Conservation (phyloP, 768 basidiomycete genomes). For the Mycena olivaceomarginata region DNA sequence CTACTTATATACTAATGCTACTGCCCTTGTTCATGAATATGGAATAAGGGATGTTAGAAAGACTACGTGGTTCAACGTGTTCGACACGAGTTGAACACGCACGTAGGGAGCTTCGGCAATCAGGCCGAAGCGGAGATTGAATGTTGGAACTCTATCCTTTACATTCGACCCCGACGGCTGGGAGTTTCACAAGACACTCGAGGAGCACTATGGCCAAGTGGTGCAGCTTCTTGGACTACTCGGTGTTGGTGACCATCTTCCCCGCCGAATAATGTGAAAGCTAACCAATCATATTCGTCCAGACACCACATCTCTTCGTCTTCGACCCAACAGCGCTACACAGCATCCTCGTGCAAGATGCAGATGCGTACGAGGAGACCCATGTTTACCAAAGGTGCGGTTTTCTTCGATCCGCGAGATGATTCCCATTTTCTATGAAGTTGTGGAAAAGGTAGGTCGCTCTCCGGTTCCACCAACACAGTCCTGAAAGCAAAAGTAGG, state of each 20-base stretch:
- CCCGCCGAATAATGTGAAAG: too few relatives aligned
- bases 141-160: too few relatives aligned
- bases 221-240: constrained; percentile 15
- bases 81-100: too few relatives aligned
- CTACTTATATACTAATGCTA: too few relatives aligned
- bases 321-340: constrained; percentile 28
- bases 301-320: constrained; percentile 11
- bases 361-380: constrained; percentile 4
- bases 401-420: constrained; percentile 3
- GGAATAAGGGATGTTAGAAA: too few relatives aligned
- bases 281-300: neutral
- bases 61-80: too few relatives aligned
- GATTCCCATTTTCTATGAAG: constrained; percentile 22
- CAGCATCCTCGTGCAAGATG: constrained; percentile 13
- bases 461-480: neutral
- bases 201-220: constrained; percentile 21
- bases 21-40: too few relatives aligned
- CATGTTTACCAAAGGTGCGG: neutral
- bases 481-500: neutral
- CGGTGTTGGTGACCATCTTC: constrained; percentile 3
- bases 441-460: neutral
- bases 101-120: too few relatives aligned
- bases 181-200: constrained; percentile 5
- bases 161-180: neutral
- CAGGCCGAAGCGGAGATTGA: too few relatives aligned